phyloP scores from a whole-genome alignment of 306 rosid genomes.

The Cajanus cajan region DNA sequence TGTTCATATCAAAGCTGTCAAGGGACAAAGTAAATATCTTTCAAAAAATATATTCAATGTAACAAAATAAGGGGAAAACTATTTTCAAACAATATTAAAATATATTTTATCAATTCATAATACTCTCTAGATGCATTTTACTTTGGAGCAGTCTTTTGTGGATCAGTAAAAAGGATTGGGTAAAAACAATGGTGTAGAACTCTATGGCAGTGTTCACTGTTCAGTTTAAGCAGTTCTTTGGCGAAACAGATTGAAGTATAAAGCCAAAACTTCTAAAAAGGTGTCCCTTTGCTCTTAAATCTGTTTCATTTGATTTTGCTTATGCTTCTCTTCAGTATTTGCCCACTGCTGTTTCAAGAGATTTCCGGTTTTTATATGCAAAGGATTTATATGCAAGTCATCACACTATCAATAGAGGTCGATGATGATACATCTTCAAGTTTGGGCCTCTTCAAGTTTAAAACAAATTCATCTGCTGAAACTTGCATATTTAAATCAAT shows the following conservation, averaged over 20 bases:
- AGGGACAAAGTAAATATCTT: conserved; percentile 18
- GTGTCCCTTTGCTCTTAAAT: neutral
- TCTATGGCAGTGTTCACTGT: conserved; percentile 1
- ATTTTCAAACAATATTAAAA: too few relatives aligned
- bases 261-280: conserved; percentile 4
- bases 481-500: conserved; percentile 80
- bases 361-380: neutral
- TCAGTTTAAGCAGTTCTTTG: conserved; percentile 23
- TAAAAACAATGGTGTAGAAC: neutral
- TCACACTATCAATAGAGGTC: conserved; percentile 41
- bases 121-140: too few relatives aligned
- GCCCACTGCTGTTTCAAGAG: conserved; percentile 4
- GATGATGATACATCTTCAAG: conserved; percentile 53
- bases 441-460: conserved; percentile 67
- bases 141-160: too few relatives aligned
- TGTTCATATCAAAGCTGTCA: conserved; percentile 83
- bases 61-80: too few relatives aligned
- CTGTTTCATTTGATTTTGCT: neutral
- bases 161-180: conserved; percentile 1
- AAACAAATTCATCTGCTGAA: conserved; percentile 53
- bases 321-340: conserved; percentile 13
- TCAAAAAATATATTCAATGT: too few relatives aligned
- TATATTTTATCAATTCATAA: too few relatives aligned
- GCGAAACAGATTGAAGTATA: neutral
- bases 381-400: conserved; percentile 31